Base-by-base conservation (phyloP, 2,329 filamentous ascomycete species). In the Hirsutella rhossiliensis region DNA sequence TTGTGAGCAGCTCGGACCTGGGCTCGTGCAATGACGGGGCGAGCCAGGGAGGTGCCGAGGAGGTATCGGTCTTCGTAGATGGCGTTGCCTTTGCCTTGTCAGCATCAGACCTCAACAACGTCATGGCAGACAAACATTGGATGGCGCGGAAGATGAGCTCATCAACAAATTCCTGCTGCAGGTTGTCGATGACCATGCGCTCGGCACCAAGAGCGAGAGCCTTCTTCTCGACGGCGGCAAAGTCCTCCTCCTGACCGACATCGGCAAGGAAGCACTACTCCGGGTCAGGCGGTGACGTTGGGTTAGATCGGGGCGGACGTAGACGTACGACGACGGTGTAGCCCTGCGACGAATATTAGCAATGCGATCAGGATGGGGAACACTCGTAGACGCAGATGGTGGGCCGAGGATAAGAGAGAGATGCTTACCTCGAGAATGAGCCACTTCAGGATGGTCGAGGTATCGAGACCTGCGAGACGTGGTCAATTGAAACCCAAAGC, bases 91-190 rank as follows among this genome's bases (percentile, higher is more conserved):
- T 11, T 38, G 19, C 37, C 37, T 19, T 38, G 37, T 15, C 37
- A 9, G 19, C 37, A n/a, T n/a, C n/a, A n/a, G 15, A 34, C 32
- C 15, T 34, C 32, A n/a, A 17, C 37, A 17, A 38, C 17, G 37
- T 23, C 17, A 11, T 20, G 9, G 37, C 19, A 38, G 13, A 19
- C 37, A 38, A 20, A 38, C 31, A 49, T 62, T 84, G 80, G 52
- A 88, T 76, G 46, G 83, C 84, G 43, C 76, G 80, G 72, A 80
- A 87, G 69, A 81, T 82, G 30, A 89, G 72, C 63, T 87, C 74
- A 53, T 87, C 81, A 49, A 89, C 73, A 56, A 89, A 86, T 62
- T 85, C 81, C 54, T 72, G 70, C 52, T 77, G 74, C 41, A 88
- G 69, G 61, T 89, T 75, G 44, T 73, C 68, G 48, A 76, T 67